These are phyloP conservation scores for Dothideomycetes sp. DNA, from an alignment of 2,329 filamentous ascomycete genomes.

Conservation along the genomic window DNA sequence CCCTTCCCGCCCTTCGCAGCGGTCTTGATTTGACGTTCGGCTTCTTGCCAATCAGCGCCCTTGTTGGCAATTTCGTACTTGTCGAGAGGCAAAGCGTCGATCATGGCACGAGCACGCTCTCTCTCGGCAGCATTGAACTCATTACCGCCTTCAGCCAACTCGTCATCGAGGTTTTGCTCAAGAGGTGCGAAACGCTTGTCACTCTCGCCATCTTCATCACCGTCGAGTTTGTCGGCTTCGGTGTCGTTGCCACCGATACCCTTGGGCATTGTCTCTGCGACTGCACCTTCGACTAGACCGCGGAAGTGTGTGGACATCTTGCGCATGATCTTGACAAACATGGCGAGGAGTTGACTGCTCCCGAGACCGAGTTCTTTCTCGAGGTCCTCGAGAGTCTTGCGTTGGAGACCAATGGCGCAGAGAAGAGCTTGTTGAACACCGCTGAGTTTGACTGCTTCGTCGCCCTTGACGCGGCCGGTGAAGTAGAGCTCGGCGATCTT, in stretches of 20 bases:
- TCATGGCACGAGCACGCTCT: conserved; percentile 76
- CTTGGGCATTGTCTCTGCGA: conserved; percentile 36
- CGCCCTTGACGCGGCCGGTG: conserved; percentile 53
- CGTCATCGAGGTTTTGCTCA: conserved; percentile 64
- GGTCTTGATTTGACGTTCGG: conserved; percentile 62
- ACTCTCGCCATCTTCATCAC: conserved; percentile 47
- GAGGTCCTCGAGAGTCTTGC: conserved; percentile 73
- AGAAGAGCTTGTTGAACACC: conserved; percentile 82
- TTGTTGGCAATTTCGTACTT: conserved; percentile 48
- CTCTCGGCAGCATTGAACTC: conserved; percentile 62
- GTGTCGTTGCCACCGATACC: conserved; percentile 46
- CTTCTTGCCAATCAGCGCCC: conserved; percentile 46
- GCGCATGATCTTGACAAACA: conserved; percentile 93
- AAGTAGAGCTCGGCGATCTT: conserved; percentile 78
- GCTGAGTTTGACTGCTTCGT: conserved; percentile 54
- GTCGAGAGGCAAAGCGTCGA: conserved; percentile 82
- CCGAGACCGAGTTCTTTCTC: conserved; percentile 69
- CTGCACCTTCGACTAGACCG: conserved; percentile 62
- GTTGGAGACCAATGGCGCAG: conserved; percentile 82
- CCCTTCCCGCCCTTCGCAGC: conserved; percentile 34
- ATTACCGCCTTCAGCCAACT: conserved; percentile 74
- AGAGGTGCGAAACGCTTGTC: conserved; percentile 57
- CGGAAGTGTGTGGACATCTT: conserved; percentile 78
- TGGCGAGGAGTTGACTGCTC: conserved; percentile 74
- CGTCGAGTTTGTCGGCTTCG: conserved; percentile 54